Evolutionary conservation across 495 filamentous ascomycete genomes (phyloP).

Genomic region (Thozetella sp.): DNA sequence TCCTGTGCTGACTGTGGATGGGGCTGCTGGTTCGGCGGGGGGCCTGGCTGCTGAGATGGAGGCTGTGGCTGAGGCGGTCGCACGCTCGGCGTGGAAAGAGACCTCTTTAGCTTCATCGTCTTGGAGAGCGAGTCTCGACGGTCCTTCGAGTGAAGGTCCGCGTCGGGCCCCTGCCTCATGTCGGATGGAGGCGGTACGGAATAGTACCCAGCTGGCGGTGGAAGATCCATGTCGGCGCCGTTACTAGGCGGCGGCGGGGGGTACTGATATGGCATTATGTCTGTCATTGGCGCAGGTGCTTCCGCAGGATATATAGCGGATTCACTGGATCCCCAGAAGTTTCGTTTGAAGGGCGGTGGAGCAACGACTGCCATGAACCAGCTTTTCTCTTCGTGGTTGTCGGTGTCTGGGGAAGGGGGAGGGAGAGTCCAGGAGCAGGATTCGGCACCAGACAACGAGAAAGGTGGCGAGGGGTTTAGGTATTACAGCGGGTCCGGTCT

Average conservation of each 20-base stretch:
- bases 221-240: constrained; percentile 43
- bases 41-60: constrained; percentile 24
- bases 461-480: constrained; percentile 17
- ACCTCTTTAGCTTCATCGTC: constrained; percentile 57
- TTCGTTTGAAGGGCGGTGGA: constrained; percentile 29
- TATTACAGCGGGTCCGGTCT: constrained; percentile 23
- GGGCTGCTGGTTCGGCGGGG: constrained; percentile 14
- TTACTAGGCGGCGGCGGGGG: constrained; percentile 42
- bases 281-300: constrained; percentile 39
- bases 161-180: constrained; percentile 34
- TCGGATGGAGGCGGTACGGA: constrained; percentile 35
- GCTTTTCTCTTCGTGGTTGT: constrained; percentile 16
- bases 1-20: constrained; percentile 18
- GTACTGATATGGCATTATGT: constrained; percentile 57
- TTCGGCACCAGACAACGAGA: constrained; percentile 18
- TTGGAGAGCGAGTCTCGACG: constrained; percentile 36
- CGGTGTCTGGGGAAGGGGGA: constrained; percentile 8
- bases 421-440: constrained; percentile 10
- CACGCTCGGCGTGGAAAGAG: constrained; percentile 68
- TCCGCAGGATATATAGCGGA: constrained; percentile 30
- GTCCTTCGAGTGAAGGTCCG: constrained; percentile 27
- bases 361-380: constrained; percentile 34
- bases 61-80: constrained; percentile 47
- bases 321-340: constrained; percentile 28
- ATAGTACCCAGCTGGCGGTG: constrained; percentile 38